Evolutionary conservation across 176 grass and related monocot species (phyloP), one percentile per base, ranked within the genome.

Genomic region (Tillandsia fasciculata): DNA sequence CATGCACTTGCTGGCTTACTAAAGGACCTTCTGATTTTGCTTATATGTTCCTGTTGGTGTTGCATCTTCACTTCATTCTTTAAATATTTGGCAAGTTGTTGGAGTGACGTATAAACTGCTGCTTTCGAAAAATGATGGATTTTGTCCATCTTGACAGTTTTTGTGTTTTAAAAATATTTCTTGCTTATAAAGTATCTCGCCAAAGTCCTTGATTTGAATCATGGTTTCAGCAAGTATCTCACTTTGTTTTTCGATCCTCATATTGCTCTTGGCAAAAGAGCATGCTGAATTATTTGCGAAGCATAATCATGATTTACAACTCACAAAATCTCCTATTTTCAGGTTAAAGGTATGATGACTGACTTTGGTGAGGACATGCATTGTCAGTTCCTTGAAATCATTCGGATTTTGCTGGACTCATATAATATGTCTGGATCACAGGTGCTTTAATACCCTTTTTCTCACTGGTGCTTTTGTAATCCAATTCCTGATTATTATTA

Each of bases 341-440:
- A 96, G 92, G 81, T 96, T 86, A 83, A 87, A 73, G 83, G 86
- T 68, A 87, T 91, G 71, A 11, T 80, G 65, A 85, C 64, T 65
- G 81, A 86, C 9, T 85, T 84, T 49, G 78, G 83, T 74, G 88
- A 82, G 77, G 85, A 76, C 72, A 87, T 84, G 88, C 76, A 80
- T 69, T 82, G 78, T 65, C 85, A 87, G 50, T 87, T 84, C 73
- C 84, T 52, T 22, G 95, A 99, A 84, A 94, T 99, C 51, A 74
- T 96, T 53, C 76, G 56, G 70, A 77, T 56, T 74, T 75, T 96
- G 71, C 56, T 96, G 49, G 81, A 81, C 76, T 82, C 70, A 51
- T 89, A 66, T 50, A 42, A 24, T 50, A 54, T 22, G 75, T 82
- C 90, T 80, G 90, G 58, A 64, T 66, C 61, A 9, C 65, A 85